These are phyloP conservation scores for Didymella keratinophila DNA, from an alignment of 2,329 filamentous ascomycete species.

Conservation along the genomic window DNA sequence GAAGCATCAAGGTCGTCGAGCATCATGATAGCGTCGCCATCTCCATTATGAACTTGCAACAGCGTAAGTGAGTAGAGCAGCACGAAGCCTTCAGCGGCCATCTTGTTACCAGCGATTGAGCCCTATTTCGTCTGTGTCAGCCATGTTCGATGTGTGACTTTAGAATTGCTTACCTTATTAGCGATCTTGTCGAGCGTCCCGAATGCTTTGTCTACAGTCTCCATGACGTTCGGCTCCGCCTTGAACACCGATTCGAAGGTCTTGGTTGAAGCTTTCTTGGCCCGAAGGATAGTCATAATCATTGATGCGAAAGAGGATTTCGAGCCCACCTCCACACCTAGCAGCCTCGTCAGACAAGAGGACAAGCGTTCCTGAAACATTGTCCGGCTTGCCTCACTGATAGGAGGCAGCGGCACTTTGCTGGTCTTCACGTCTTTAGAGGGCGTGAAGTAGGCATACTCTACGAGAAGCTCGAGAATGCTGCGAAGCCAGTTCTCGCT, in stretches of 20 bases:
- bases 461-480: constrained; percentile 56
- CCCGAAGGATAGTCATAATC: constrained; percentile 41
- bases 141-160: background rate
- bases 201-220: constrained; percentile 47
- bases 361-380: constrained; percentile 64
- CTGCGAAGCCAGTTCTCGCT: constrained; percentile 55
- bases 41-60: constrained; percentile 88
- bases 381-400: constrained; percentile 58
- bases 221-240: constrained; percentile 55
- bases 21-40: constrained; percentile 83
- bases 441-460: constrained; percentile 60
- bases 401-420: constrained; percentile 52
- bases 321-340: constrained; percentile 41
- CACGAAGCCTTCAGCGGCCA: constrained; percentile 69
- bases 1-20: constrained; percentile 82
- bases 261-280: constrained; percentile 41
- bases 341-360: constrained; percentile 62
- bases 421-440: constrained; percentile 42
- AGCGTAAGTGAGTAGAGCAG: constrained; percentile 85
- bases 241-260: constrained; percentile 56
- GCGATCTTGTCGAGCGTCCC: constrained; percentile 41
- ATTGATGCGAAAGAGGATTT: constrained; percentile 39
- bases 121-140: constrained; percentile 31
- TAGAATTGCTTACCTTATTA: constrained; percentile 28
- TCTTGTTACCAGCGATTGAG: constrained; percentile 39